Percentiles rank a stretch among this genome's conserved stretches.
Conservation (phyloP, 805 yeast species). For the Yueomyces sp. region DNA sequence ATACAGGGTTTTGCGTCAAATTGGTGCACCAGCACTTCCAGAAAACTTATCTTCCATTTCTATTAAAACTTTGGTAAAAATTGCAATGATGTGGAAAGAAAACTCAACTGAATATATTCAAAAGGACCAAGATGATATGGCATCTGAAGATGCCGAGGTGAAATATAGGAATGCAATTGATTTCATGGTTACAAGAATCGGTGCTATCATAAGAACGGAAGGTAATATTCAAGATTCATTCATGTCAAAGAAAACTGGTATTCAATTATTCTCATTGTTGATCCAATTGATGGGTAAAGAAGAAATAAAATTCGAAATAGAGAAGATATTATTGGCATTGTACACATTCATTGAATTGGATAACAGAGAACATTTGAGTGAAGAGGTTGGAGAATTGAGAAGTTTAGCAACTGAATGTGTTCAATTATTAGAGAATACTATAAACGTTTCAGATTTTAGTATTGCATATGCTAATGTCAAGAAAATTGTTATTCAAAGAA, state of each 20-base stretch:
- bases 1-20: conserved; percentile 56
- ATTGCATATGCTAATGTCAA: conserved; percentile 50
- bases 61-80: conserved; percentile 50
- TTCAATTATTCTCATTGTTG: conserved; percentile 58
- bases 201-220: conserved; percentile 56
- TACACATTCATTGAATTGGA: conserved; percentile 32
- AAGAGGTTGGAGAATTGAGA: conserved; percentile 38
- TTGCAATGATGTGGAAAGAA: conserved; percentile 50
- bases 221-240: conserved; percentile 38
- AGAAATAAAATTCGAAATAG: conserved; percentile 30
- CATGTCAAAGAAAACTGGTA: conserved; percentile 50
- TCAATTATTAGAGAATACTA: conserved; percentile 47
- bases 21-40: conserved; percentile 65
- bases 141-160: conserved; percentile 4
- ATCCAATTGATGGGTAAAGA: conserved; percentile 35
- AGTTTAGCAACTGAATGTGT: conserved; percentile 51
- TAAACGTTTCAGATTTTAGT: conserved; percentile 63
- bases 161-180: conserved; percentile 16
- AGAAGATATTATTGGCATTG: conserved; percentile 41
- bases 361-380: conserved; percentile 13
- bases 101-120: conserved; percentile 26
- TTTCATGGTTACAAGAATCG: conserved; percentile 40
- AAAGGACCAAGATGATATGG: conserved; percentile 17
- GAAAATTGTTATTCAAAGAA: conserved; percentile 41
- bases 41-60: conserved; percentile 49